Conservation (phyloP, 2,329 filamentous ascomycete species). For the Fusarium sp. region DNA sequence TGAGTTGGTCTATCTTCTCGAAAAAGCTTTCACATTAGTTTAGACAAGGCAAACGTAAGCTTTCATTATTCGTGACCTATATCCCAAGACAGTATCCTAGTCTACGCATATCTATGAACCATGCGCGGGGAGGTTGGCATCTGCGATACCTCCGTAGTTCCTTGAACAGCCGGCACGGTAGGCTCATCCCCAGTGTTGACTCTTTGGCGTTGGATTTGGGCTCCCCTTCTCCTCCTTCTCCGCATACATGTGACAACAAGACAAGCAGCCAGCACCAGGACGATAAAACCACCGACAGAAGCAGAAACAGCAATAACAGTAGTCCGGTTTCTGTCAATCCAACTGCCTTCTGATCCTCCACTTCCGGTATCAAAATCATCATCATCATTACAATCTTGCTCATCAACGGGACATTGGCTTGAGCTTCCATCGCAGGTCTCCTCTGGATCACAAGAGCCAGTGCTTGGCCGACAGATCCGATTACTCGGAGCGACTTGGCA, state of each 20-base stretch:
- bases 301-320: slow-evolving; percentile 24
- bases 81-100: no score
- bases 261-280: slow-evolving; percentile 3
- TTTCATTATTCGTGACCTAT: no score
- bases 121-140: slow-evolving; percentile 11
- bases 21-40: not conserved
- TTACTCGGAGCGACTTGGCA: slow-evolving; percentile 18
- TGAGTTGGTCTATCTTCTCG: no score
- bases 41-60: not conserved
- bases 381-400: not conserved
- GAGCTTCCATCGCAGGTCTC: slow-evolving; percentile 32
- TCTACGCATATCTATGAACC: slow-evolving; percentile 33
- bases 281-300: slow-evolving; percentile 26
- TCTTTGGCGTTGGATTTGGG: not conserved
- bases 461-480: slow-evolving; percentile 19
- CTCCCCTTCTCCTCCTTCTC: slow-evolving; percentile 2
- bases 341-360: slow-evolving; percentile 1
- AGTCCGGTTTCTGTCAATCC: slow-evolving; percentile 39
- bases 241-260: slow-evolving; percentile 14
- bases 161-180: not conserved
- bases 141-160: not conserved
- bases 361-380: not conserved
- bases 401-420: slow-evolving; percentile 25
- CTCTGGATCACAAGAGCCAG: slow-evolving; percentile 17
- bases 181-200: slow-evolving; percentile 15